phyloP scores from a whole-genome alignment of 108 stramenopile species.

The Skeletonema grethae region DNA sequence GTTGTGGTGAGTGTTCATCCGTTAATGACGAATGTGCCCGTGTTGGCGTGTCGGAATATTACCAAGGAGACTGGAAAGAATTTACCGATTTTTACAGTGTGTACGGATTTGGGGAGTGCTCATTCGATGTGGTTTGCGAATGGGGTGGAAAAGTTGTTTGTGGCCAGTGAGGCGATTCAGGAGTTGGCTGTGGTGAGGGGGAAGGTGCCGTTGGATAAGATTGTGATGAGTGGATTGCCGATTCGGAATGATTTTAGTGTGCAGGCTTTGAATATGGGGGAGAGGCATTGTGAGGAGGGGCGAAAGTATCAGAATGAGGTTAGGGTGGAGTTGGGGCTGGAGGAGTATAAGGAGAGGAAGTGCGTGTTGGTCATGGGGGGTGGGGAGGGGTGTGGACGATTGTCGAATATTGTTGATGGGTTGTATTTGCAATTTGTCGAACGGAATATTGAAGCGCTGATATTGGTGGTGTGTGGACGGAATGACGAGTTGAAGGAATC shows the following conservation, averaged over 20 bases:
- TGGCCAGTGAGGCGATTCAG: conserved; percentile 76
- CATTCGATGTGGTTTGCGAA: conserved; percentile 95
- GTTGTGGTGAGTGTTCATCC: conserved; percentile 95
- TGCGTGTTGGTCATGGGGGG: conserved; percentile 85
- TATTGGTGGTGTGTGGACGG: conserved; percentile 95
- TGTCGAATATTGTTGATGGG: conserved; percentile 84
- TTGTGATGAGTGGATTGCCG: conserved; percentile 89
- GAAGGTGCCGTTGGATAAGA: conserved; percentile 80
- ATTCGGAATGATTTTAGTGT: conserved; percentile 91
- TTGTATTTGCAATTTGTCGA: conserved; percentile 69
- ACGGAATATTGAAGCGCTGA: conserved; percentile 70
- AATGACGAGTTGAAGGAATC: conserved; percentile 56
- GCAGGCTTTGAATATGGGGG: conserved; percentile 70
- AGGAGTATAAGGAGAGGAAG: conserved; percentile 36
- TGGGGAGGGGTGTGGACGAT: conserved; percentile 93
- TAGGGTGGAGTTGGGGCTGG: conserved; percentile 49
- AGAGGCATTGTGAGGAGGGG: conserved; percentile 63
- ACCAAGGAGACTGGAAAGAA: conserved; percentile 73
- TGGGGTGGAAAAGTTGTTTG: conserved; percentile 91
- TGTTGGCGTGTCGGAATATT: conserved; percentile 82
- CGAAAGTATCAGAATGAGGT: conserved; percentile 59
- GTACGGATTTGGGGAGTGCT: conserved; percentile 94
- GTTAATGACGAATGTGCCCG: conserved; percentile 94
- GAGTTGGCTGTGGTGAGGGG: conserved; percentile 78
- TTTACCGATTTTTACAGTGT: conserved; percentile 92